Evolutionary conservation across 345 rosid species (phyloP), one percentile per base, ranked within the genome.

Genomic region (Aquilaria yunnanensis): DNA sequence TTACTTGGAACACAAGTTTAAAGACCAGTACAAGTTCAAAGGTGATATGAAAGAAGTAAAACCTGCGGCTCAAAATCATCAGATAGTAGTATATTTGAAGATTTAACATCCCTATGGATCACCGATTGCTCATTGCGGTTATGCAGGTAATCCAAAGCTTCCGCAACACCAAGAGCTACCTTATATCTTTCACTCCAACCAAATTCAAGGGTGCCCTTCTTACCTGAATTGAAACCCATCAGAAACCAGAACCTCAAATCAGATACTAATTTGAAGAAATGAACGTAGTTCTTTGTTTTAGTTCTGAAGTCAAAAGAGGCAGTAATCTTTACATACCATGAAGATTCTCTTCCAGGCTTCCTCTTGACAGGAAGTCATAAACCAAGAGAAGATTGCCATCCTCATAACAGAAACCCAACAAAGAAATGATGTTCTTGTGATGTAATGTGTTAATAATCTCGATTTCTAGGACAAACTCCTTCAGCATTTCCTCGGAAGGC

Each of bases 51-150:
- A 13, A 47, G 10, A 9, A 13, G 37, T 5, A 67, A 63, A 47
- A 90, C 98, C 96, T 94, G 90, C 30, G 99, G 96, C 79, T 91
- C 96, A 72, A 91, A 91, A 70, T 87, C 89, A 71, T 87, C 86
- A 1, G 88, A 85, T 41, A 94, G 68, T 66, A 95, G 78, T 75
- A 95, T 81, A 67, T 95, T 95, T 49, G 99, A 91, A 45, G 99
- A 91, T 81, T 95, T 95, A 58, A 95, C 96, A 78, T 95, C 99
- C 73, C 89, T 81, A 63, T 95, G 99, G 64, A 95, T 89, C 50
- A 89, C 86, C 0, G 85, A 84, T 57, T 72, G 87, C 10, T 79
- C 81, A 65, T 77, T 75, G 62, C 68, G 67, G 51, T 67, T 85
- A 72, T 95, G 99, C 8, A 95, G 88, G 79, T 89, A 87, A 67